phyloP scores from a whole-genome alignment of 495 filamentous ascomycete species.

The Neurospora sp. region DNA sequence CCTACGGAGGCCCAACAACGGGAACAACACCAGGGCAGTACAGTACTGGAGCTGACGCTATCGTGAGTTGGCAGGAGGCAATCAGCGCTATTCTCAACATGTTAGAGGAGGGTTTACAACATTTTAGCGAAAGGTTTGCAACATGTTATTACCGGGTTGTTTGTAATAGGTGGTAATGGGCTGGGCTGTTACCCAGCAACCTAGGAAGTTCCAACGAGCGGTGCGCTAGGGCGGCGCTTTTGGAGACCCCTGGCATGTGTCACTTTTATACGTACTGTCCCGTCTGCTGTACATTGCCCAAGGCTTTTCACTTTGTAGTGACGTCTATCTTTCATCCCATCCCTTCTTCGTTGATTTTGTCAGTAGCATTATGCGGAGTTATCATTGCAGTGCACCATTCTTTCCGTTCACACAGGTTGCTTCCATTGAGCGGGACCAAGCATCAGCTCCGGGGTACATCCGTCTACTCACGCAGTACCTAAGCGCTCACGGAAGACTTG shows the following conservation, averaged over 20 bases:
- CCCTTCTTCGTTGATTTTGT: not conserved
- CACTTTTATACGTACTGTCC: not conserved
- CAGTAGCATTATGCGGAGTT: not conserved
- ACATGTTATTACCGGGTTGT: not conserved
- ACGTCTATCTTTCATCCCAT: not conserved
- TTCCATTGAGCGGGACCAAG: not conserved
- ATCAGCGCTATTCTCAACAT: not conserved
- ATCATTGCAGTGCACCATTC: not conserved
- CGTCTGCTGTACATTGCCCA: not conserved
- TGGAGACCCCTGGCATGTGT: not conserved
- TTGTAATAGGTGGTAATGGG: not conserved
- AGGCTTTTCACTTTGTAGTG: not conserved
- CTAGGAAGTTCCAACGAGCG: not conserved
- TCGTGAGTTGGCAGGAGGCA: not conserved
- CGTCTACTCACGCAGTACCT: not conserved
- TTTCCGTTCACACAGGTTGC: not conserved
- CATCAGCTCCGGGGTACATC: not conserved
- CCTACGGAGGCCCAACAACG: not conserved
- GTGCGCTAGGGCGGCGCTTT: not conserved
- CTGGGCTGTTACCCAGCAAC: not conserved
- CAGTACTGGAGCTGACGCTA: not conserved
- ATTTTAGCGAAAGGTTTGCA: not conserved
- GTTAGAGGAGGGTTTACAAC: not conserved
- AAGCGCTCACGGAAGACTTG: not conserved
- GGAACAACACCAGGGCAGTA: not conserved